Evolutionary conservation across 495 filamentous ascomycete genomes (phyloP), one percentile per base, ranked within the genome.

Genomic region (Xylaria venustula): DNA sequence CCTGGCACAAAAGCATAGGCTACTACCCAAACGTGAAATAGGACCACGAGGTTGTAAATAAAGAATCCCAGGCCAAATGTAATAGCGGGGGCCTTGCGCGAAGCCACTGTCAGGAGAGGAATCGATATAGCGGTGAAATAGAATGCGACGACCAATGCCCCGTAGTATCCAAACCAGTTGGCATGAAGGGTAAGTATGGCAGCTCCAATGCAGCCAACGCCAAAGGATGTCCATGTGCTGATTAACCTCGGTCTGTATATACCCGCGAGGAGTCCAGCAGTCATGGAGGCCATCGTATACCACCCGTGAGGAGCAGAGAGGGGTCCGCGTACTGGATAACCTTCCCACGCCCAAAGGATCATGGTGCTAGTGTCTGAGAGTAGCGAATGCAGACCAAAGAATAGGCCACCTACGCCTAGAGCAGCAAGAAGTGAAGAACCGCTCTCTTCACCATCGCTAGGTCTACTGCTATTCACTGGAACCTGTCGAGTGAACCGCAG

Each of bases 1-100:
- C 95, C 95, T 15, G 94, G 95, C n/a, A 99, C 95, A 69, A 99
- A 99, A 50, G 95, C 95, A 65, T 99, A 99, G 7, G 95, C 95
- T 20, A 99, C 95, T 52, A 96, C 89, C 95, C 95, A 99, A 37
- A 97, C 92, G 68, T 97, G 92, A 75, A 94, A 94, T 50, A 99
- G 82, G 19, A 97, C 85, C 71, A 98, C 69, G 71, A 97, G 78
- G 69, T 97, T 95, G 75, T 97, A 98, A 32, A 94, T 74, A 37
- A 96, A 70, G 76, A 95, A 97, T 11, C 87, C 93, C 30, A 96
- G 62, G 7, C 93, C 93, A 70, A 99, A 98, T 0, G 88, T 89
- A 25, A 78, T 79, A 1, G 83, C 91, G 8, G 91, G 91, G 30
- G 79, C 85, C 72, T 90, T 87, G 62, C 86, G 86, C 19, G 90